Evolutionary conservation across 441 rosid species (phyloP).

Genomic region (Brassica hybrid): DNA sequence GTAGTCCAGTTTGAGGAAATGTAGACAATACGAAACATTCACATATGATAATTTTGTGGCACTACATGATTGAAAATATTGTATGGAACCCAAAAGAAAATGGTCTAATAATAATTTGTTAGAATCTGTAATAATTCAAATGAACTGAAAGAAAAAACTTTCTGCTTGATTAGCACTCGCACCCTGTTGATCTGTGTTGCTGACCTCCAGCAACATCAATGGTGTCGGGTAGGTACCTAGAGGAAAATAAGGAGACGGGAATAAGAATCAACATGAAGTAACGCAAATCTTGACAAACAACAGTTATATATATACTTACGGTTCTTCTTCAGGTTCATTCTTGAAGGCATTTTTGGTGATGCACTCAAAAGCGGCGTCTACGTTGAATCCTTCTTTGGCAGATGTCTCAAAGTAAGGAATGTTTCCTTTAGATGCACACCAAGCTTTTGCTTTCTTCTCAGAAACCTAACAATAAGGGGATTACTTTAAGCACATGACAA

Average conservation of each 20-base stretch:
- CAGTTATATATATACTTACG: conserved; percentile 52
- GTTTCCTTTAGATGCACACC: conserved; percentile 57
- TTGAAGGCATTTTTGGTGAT: conserved; percentile 50
- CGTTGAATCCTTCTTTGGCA: conserved; percentile 56
- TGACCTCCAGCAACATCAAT: conserved; percentile 67
- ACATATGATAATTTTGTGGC: background rate
- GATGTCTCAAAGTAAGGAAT: conserved; percentile 71
- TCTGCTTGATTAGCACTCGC: conserved; percentile 54
- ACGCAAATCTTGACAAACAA: conserved; percentile 11
- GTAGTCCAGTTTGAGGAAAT: background rate
- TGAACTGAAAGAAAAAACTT: background rate
- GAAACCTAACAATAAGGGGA: conserved; percentile 44
- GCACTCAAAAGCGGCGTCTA: conserved; percentile 56
- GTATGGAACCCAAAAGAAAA: background rate
- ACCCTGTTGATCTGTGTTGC: conserved; percentile 68
- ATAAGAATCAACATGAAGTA: background rate
- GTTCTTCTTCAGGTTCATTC: conserved; percentile 51
- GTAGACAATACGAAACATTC: background rate
- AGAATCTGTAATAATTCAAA: background rate
- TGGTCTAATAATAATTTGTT: background rate
- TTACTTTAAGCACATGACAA: background rate
- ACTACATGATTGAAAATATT: background rate
- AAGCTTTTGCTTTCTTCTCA: conserved; percentile 54
- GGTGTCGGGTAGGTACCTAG: conserved; percentile 76
- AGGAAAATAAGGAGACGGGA: background rate